Evolutionary conservation across 352 stramenopile genomes (phyloP), one percentile per base, ranked within the genome.

Genomic region (Globisporangium paddicum): DNA sequence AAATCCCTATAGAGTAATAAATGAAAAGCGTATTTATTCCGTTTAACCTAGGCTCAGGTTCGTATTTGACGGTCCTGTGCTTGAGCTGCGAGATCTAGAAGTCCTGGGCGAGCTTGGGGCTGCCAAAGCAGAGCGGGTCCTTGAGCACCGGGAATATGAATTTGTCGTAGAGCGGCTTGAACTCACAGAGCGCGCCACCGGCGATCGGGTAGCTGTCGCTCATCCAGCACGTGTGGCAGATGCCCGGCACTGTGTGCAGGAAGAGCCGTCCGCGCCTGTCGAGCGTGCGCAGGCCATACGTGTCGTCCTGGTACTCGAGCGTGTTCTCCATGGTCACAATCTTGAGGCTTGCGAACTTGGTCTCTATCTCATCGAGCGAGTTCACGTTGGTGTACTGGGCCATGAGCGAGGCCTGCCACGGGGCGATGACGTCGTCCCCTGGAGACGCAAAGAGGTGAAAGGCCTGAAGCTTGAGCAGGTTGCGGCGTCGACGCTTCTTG

Each of bases 381-480:
- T 51, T 26, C 11, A 84, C 50, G 21, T 77, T 66, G n/a, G 50
- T 71, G 63, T 81, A 82, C 19, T 71, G 66, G 6, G 64, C 71
- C 13, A 82, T 50, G 5, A 72, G 50, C 13, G 60, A 73, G 0
- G 35, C 54, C 49, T 84, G 72, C 66, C 71, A 85, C 4, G 72
- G 75, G 9, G 61, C 60, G 21, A 68, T 55, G 0, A 66, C 55
- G 1, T 55, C 69, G 55, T 86, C 71, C 10, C 63, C 44, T 0
- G 69, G 60, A 3, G 73, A 83, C 11, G 65, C 71, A 51, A 86
- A 82, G 50, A 73, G 78, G 19, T 81, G 68, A 1, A 64, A 69
- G n/a, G 64, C 69, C 21, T 66, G 63, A 25, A 81, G 52, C 41
- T 60, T 69, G 25, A 65, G 55, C 32, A 73, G 72, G 65, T 76